A percentile compares a stretch with the other conserved stretches of the same genome.
Evolutionary conservation across 1,284 basidiomycete species (phyloP).

Genomic region (Schizophyllum amplum): DNA sequence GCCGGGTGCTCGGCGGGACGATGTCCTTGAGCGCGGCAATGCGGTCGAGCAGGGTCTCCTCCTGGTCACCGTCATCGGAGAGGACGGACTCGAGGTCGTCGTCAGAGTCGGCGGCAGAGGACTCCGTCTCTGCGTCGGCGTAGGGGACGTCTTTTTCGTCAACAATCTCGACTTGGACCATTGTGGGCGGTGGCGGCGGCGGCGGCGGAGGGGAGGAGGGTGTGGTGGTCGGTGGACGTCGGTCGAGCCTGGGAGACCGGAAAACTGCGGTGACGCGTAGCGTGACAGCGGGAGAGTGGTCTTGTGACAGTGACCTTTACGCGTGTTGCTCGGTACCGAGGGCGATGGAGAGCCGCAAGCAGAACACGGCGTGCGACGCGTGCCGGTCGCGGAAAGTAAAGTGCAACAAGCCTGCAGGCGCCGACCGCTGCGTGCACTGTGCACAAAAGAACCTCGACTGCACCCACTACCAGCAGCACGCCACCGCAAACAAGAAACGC

Average conservation of each 20-base stretch:
- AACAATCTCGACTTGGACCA: constrained; percentile 83
- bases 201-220: constrained; percentile 7
- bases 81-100: constrained; percentile 69
- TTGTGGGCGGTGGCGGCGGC: constrained; percentile 25
- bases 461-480: constrained; percentile 71
- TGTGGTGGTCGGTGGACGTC: not conserved
- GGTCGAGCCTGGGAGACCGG: too few relatives aligned
- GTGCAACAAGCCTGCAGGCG: constrained; percentile 67
- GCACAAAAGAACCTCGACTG: constrained; percentile 74
- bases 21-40: constrained; percentile 92
- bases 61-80: constrained; percentile 48
- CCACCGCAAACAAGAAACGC: constrained; percentile 77
- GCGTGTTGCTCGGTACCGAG: not conserved
- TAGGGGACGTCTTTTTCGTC: constrained; percentile 72
- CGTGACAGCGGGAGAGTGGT: not conserved
- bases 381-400: constrained; percentile 82
- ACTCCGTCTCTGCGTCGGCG: constrained; percentile 44
- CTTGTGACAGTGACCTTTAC: not conserved
- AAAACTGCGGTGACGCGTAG: too few relatives aligned
- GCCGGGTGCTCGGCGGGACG: constrained; percentile 84
- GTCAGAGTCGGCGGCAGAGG: constrained; percentile 59
- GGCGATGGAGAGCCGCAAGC: constrained; percentile 39
- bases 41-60: constrained; percentile 88
- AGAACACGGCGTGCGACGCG: constrained; percentile 87
- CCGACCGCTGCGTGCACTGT: constrained; percentile 75